These are phyloP conservation scores for Cercophora scortea DNA, from an alignment of 495 filamentous ascomycete species.

Conservation along the genomic window DNA sequence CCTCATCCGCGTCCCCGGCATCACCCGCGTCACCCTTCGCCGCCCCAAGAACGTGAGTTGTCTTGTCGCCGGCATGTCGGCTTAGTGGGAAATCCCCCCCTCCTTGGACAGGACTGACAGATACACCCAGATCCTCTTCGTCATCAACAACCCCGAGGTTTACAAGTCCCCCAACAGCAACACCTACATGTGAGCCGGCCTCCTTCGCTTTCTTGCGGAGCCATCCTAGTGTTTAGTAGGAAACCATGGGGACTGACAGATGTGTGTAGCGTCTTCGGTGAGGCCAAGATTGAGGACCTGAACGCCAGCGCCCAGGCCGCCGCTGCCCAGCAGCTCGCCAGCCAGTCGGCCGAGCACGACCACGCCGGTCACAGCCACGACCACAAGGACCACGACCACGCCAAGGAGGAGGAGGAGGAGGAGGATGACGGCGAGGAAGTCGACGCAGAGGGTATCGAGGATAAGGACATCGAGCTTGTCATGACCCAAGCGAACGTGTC, in stretches of 20 bases:
- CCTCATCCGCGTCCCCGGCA: constrained; percentile 90
- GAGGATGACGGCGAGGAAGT: constrained; percentile 95
- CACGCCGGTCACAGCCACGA: constrained; percentile 52
- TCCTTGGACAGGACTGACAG: constrained; percentile 21
- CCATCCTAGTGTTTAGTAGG: background rate
- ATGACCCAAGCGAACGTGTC: constrained; percentile 97
- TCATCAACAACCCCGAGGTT: constrained; percentile 98
- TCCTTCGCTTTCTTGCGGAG: background rate
- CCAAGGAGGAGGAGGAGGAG: constrained; percentile 73
- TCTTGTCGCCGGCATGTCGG: background rate
- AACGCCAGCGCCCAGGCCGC: constrained; percentile 94
- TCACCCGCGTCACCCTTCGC: constrained; percentile 95
- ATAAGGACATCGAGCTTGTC: constrained; percentile 98
- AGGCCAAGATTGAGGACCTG: constrained; percentile 98
- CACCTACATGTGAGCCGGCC: constrained; percentile 84
- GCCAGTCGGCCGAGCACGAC: constrained; percentile 63
- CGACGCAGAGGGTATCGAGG: constrained; percentile 86
- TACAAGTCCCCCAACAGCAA: constrained; percentile 98
- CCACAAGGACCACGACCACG: constrained; percentile 49
- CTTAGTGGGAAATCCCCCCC: background rate
- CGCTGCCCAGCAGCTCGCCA: constrained; percentile 84
- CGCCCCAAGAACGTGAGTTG: constrained; percentile 92
- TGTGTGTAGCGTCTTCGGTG: constrained; percentile 82
- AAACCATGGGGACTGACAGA: background rate
- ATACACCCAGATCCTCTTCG: constrained; percentile 78